phyloP scores from a whole-genome alignment of 495 filamentous ascomycete species.

The Beverwykella pulmonaria region DNA sequence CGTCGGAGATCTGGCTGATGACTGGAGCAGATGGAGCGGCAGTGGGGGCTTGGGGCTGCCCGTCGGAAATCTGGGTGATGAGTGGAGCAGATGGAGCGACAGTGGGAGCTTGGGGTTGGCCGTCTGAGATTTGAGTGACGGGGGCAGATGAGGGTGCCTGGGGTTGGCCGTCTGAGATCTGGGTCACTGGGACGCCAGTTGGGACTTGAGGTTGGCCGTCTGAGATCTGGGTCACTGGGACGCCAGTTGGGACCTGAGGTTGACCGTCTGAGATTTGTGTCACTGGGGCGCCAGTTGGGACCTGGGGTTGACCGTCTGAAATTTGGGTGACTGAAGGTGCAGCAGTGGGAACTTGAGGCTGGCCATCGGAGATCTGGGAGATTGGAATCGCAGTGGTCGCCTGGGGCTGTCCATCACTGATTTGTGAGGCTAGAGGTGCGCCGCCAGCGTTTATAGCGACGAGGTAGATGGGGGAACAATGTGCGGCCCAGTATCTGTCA shows the following conservation, averaged over 20 bases:
- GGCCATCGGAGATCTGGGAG: constrained; percentile 24
- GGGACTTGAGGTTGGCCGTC: constrained; percentile 58
- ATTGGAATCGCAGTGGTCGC: constrained; percentile 10
- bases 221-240: constrained; percentile 51
- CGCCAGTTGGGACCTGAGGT: constrained; percentile 49
- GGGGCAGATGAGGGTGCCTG: constrained; percentile 48
- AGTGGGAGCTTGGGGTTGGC: constrained; percentile 53
- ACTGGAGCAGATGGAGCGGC: too few relatives aligned
- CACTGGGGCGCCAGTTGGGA: constrained; percentile 33
- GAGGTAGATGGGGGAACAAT: constrained; percentile 40
- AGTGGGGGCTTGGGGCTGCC: constrained; percentile 53
- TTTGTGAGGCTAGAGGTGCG: neutral
- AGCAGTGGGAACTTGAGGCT: too few relatives aligned
- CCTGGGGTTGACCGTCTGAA: too few relatives aligned
- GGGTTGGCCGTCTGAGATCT: constrained; percentile 57
- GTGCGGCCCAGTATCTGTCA: constrained; percentile 41
- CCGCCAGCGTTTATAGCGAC: constrained; percentile 5
- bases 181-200: constrained; percentile 45
- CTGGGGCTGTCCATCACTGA: constrained; percentile 6
- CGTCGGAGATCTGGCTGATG: constrained; percentile 12
- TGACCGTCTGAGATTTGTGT: constrained; percentile 57
- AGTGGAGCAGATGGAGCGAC: constrained; percentile 21
- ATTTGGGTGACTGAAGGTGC: too few relatives aligned
- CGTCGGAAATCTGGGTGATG: constrained; percentile 57
- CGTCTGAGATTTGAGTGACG: constrained; percentile 56